Evolutionary conservation across 2,329 filamentous ascomycete genomes (phyloP).

Genomic region (Trichoderma semiorbis): DNA sequence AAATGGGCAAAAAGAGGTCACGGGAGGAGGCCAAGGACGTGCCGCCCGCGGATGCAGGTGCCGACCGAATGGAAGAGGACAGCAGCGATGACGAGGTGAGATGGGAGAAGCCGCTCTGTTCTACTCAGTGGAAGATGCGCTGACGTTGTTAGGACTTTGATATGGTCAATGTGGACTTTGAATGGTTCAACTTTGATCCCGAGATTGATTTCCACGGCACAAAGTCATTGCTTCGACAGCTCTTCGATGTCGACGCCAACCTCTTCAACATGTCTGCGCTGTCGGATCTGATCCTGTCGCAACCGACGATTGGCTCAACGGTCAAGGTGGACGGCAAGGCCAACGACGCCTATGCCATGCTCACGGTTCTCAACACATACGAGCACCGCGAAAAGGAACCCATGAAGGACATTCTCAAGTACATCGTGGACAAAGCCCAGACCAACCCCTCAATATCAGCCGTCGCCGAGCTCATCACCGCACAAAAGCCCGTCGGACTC

Average conservation of each 20-base stretch:
- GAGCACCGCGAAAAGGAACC: slow-evolving; percentile 73
- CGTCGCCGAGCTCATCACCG: slow-evolving; percentile 54
- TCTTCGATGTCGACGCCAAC: slow-evolving; percentile 83
- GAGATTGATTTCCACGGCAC: slow-evolving; percentile 92
- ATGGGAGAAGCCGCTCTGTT: not conserved
- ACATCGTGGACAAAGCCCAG: slow-evolving; percentile 59
- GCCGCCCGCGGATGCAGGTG: slow-evolving; percentile 38
- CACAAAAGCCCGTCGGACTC: slow-evolving; percentile 66
- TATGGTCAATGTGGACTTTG: slow-evolving; percentile 92
- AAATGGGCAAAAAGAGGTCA: slow-evolving; percentile 50
- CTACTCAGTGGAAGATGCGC: not conserved
- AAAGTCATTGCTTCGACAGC: slow-evolving; percentile 83
- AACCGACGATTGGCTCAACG: slow-evolving; percentile 85
- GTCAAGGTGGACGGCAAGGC: slow-evolving; percentile 97
- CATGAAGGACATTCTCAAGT: slow-evolving; percentile 66
- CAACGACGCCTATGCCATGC: slow-evolving; percentile 85
- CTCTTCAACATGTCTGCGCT: slow-evolving; percentile 86
- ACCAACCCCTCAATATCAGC: slow-evolving; percentile 53
- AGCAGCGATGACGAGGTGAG: slow-evolving; percentile 53
- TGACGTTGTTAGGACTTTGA: slow-evolving; percentile 67
- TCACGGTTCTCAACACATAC: slow-evolving; percentile 80
- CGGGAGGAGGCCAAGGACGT: slow-evolving; percentile 46
- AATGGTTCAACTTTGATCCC: slow-evolving; percentile 95
- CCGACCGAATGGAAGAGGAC: slow-evolving; percentile 50
- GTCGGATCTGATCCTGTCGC: slow-evolving; percentile 79